Percentiles rank a stretch among this genome's conserved stretches.
phyloP scores from a whole-genome alignment of 2,329 filamentous ascomycete genomes.

The Bipolaris cookei region DNA sequence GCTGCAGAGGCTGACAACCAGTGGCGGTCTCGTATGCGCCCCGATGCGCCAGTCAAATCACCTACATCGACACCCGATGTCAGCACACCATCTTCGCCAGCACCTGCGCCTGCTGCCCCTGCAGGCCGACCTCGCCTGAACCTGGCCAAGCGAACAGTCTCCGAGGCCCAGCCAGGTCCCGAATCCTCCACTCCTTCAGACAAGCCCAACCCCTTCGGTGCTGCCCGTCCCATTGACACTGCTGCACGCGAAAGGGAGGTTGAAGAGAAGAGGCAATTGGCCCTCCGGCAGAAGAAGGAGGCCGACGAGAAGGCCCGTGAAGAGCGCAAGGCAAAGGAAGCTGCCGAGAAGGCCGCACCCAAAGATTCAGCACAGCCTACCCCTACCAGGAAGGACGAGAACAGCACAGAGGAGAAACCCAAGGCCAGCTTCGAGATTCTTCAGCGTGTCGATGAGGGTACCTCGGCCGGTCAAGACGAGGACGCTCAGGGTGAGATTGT shows the following conservation, averaged over 20 bases:
- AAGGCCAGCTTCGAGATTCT: slow-evolving; percentile 63
- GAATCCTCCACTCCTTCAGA: slow-evolving; percentile 57
- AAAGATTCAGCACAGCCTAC: slow-evolving; percentile 57
- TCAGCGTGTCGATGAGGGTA: slow-evolving; percentile 51
- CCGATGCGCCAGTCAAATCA: slow-evolving; percentile 70
- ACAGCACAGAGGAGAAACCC: slow-evolving; percentile 52
- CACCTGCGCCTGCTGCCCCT: slow-evolving; percentile 64
- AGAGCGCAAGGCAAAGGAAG: slow-evolving; percentile 63
- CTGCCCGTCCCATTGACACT: slow-evolving; percentile 91
- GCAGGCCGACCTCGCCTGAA: slow-evolving; percentile 81
- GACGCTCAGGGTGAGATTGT: slow-evolving; percentile 59
- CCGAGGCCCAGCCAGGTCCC: slow-evolving; percentile 67
- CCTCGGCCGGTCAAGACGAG: slow-evolving; percentile 52
- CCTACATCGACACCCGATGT: slow-evolving; percentile 72
- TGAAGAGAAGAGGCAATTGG: slow-evolving; percentile 81
- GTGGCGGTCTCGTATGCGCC: slow-evolving; percentile 90
- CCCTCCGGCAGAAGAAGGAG: slow-evolving; percentile 81
- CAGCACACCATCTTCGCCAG: slow-evolving; percentile 77
- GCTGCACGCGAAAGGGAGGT: slow-evolving; percentile 86
- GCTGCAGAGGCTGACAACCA: slow-evolving; percentile 92
- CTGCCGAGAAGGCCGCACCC: slow-evolving; percentile 60
- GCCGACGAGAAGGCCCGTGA: slow-evolving; percentile 84
- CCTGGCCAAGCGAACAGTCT: slow-evolving; percentile 87
- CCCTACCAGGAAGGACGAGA: slow-evolving; percentile 45
- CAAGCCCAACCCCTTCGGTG: slow-evolving; percentile 93